A percentile compares a stretch with the other conserved stretches of the same genome.
Conservation (phyloP, 2,329 filamentous ascomycete genomes). For the Colletotrichum sp. region DNA sequence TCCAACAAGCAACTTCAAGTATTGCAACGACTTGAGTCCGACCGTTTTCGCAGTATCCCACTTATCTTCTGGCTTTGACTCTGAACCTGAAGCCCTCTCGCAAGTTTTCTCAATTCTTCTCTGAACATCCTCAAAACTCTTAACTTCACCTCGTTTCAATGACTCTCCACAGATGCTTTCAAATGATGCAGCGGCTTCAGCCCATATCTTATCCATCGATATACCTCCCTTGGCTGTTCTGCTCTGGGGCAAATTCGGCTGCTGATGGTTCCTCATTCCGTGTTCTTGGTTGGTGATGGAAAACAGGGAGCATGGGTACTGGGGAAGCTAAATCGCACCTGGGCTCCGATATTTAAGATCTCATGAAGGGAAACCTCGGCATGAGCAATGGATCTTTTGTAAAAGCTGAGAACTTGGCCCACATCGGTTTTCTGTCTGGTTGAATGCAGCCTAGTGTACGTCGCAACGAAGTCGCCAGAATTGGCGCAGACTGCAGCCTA, state of each 20-base stretch:
- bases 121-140: not conserved
- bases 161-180: not conserved
- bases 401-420: not conserved
- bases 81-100: not conserved
- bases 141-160: not conserved
- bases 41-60: not conserved
- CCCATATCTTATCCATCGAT: not conserved
- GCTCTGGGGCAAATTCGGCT: not conserved
- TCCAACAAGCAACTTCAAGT: not conserved
- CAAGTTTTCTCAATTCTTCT: not conserved
- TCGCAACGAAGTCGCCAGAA: fast-evolving
- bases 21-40: not conserved
- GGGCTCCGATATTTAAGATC: not conserved
- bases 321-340: not conserved
- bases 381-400: not conserved
- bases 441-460: not conserved
- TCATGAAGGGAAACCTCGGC: fast-evolving
- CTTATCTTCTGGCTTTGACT: not conserved
- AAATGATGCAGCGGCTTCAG: not conserved
- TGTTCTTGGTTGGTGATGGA: not conserved
- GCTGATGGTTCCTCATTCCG: not conserved
- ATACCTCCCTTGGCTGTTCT: not conserved
- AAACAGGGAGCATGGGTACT: fast-evolving
- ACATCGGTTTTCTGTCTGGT: not conserved
- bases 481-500: not conserved